These are phyloP conservation scores for Incumbomyces delicatus DNA, from an alignment of 2,329 filamentous ascomycete species.

Conservation along the genomic window DNA sequence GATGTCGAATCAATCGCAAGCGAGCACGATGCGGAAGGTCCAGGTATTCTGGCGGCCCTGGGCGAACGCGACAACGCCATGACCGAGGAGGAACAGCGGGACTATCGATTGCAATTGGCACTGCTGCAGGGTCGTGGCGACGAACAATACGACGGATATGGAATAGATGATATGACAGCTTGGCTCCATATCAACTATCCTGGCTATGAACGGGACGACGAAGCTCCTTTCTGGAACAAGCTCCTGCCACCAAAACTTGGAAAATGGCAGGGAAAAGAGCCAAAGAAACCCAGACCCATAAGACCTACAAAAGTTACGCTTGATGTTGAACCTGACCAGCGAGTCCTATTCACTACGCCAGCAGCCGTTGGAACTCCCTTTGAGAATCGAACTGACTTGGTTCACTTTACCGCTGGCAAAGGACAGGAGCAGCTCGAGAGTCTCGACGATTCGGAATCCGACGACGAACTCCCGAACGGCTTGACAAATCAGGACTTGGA, in stretches of 20 bases:
- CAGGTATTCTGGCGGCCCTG: constrained; percentile 1
- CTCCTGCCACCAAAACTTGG: constrained; percentile 74
- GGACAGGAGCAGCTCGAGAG: constrained; percentile 39
- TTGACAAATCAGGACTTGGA: constrained; percentile 72
- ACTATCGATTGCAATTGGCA: constrained; percentile 38
- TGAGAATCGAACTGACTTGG: constrained; percentile 11
- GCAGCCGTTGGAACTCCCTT: constrained; percentile 6
- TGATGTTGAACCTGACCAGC: constrained; percentile 76
- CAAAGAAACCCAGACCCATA: constrained; percentile 69
- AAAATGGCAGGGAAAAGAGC: constrained; percentile 64
- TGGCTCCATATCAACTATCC: constrained; percentile 62
- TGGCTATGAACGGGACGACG: constrained; percentile 59
- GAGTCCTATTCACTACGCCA: constrained; percentile 71
- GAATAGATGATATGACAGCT: constrained; percentile 14
- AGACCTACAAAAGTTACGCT: constrained; percentile 80
- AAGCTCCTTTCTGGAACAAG: constrained; percentile 68
- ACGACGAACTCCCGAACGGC: constrained; percentile 57
- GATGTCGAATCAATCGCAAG: constrained; percentile 14
- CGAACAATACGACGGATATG: constrained; percentile 18
- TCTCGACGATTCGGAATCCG: constrained; percentile 45
- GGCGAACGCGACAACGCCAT: constrained; percentile 3
- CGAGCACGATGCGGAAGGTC: constrained; percentile 14
- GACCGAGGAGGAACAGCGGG: constrained; percentile 13
- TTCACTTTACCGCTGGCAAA: constrained; percentile 33
- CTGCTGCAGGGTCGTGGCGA: constrained; percentile 37